These are phyloP conservation scores for Trichosanthes cucumerina DNA, from an alignment of 306 rosid genomes.

Conservation along the genomic window DNA sequence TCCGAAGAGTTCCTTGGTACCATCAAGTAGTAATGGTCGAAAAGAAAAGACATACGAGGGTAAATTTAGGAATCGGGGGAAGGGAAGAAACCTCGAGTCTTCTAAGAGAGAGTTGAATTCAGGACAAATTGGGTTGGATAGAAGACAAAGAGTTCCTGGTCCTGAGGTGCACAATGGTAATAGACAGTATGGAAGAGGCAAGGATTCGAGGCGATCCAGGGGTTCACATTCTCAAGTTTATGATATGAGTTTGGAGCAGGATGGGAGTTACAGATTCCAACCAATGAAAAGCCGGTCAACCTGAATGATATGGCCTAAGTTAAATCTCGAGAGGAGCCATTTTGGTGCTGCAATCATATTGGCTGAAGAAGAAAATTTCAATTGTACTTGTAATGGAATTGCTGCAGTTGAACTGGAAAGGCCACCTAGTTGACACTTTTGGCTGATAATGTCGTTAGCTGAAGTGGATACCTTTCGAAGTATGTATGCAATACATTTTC, in stretches of 20 bases:
- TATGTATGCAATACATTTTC: not conserved
- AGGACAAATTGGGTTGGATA: constrained; percentile 29
- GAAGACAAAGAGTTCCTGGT: constrained; percentile 25
- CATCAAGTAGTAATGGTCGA: constrained; percentile 2
- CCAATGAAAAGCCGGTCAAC: constrained; percentile 19
- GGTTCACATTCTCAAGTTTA: constrained; percentile 38
- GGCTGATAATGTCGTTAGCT: not conserved
- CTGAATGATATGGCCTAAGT: not conserved
- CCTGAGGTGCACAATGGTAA: constrained; percentile 12
- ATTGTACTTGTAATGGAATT: not conserved
- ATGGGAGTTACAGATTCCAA: constrained; percentile 50
- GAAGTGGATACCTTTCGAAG: not conserved
- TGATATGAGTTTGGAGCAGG: constrained; percentile 64
- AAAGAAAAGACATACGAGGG: constrained; percentile 21
- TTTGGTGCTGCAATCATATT: not conserved
- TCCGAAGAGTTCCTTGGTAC: constrained; percentile 5
- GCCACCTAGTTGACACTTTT: not conserved
- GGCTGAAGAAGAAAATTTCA: not conserved
- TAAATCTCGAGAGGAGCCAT: not conserved
- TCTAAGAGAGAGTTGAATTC: constrained; percentile 21
- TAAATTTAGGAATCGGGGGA: constrained; percentile 22
- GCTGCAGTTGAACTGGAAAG: not conserved
- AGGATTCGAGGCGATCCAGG: constrained; percentile 20
- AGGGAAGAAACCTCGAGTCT: constrained; percentile 23
- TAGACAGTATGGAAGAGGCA: constrained; percentile 12